phyloP scores from a whole-genome alignment of 1,139 yeast genomes.

The Sugiyamaella pinicola region DNA sequence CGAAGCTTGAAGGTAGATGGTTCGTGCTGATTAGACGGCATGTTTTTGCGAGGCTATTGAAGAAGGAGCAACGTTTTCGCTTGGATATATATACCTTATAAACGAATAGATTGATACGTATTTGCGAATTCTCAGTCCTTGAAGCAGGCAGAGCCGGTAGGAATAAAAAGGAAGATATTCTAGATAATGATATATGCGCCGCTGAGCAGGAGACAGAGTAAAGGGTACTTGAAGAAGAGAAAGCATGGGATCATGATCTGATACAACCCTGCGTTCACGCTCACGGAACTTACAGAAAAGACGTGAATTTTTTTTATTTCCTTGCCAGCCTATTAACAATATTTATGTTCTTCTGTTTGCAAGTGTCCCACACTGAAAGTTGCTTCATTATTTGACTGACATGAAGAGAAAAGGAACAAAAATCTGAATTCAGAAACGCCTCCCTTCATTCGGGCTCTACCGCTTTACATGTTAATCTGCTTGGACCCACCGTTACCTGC shows the following conservation, averaged over 20 bases:
- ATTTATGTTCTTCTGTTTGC: not conserved
- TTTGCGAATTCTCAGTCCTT: too few species aligned
- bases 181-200: not conserved
- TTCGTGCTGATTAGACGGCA: conserved; percentile 7
- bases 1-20: not conserved
- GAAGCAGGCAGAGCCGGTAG: too few species aligned
- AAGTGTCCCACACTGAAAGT: not conserved
- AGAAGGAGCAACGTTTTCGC: not conserved
- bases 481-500: conserved; percentile 12
- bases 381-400: too few species aligned
- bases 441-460: not conserved
- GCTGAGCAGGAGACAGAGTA: not conserved
- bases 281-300: too few species aligned
- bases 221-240: not conserved
- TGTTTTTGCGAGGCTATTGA: conserved; percentile 1
- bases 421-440: not conserved
- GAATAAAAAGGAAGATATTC: too few species aligned
- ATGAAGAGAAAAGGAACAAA: not conserved
- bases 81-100: too few species aligned
- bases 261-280: conserved; percentile 10
- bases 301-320: not conserved
- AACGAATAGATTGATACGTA: too few species aligned
- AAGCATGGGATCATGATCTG: conserved; percentile 1
- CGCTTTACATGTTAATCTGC: not conserved
- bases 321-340: not conserved